Conservation (phyloP, 306 rosid genomes). For the Glycyrrhiza uralensis region DNA sequence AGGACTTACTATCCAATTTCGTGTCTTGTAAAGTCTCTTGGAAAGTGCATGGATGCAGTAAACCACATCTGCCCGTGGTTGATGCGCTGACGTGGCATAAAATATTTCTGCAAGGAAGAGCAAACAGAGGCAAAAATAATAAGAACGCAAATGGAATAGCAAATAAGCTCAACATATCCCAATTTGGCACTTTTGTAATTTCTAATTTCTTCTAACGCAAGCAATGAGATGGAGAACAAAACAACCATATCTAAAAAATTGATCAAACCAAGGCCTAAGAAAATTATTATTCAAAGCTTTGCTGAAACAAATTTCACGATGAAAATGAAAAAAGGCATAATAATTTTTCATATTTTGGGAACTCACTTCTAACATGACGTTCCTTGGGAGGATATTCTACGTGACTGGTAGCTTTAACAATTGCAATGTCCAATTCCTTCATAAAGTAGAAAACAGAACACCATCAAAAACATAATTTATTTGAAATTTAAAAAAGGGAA, state of each 20-base stretch:
- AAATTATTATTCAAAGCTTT: neutral
- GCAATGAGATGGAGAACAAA: neutral
- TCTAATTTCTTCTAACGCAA: slow-evolving; percentile 16
- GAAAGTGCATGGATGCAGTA: slow-evolving; percentile 79
- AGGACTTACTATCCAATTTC: slow-evolving; percentile 73
- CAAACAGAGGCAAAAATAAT: neutral
- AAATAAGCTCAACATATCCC: neutral
- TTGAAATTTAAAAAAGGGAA: neutral
- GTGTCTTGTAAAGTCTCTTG: slow-evolving; percentile 77
- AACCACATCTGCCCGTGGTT: slow-evolving; percentile 87
- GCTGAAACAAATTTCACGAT: neutral
- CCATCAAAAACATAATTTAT: neutral
- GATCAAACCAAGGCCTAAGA: neutral
- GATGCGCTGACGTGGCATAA: slow-evolving; percentile 68
- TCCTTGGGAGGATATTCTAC: slow-evolving; percentile 90
- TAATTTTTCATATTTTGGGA: neutral
- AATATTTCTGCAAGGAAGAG: slow-evolving; percentile 51
- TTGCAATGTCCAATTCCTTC: slow-evolving; percentile 93
- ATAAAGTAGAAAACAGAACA: neutral
- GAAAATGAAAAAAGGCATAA: neutral
- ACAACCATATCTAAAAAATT: neutral
- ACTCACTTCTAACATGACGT: slow-evolving; percentile 89
- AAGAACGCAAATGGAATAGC: neutral
- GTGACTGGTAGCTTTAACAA: slow-evolving; percentile 91
- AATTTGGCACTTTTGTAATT: neutral